Base-by-base conservation (phyloP, 805 yeast species). In the Brettanomyces nanus region DNA sequence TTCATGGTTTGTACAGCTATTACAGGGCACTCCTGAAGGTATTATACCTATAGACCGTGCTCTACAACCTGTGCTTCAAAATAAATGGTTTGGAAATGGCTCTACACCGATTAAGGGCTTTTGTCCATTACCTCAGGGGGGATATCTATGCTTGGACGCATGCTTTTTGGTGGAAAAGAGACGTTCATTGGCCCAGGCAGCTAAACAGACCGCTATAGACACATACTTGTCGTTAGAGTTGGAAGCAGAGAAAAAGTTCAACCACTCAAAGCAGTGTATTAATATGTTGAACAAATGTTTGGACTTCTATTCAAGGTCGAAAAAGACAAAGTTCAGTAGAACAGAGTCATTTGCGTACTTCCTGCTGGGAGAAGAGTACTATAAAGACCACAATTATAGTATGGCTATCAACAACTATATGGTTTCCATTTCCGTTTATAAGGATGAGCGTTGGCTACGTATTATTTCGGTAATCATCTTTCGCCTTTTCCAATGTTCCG, bases 1-100 rank as follows among this genome's bases (percentile, higher is more conserved):
- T 45, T 69, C 74, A 30, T 72, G 82, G 77, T 59, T 84, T 10
- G 85, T 82, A 0, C 73, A 79, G 40, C 53, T 81, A 14, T 58
- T 77, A 36, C 66, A 61, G 7, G 37, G 57, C n/a, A 62, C 73
- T 1, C 83, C 83, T 0, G 58, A 56, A 2, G 45, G 49, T 10
- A 39, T 63, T 3, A 54, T 71, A 4, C 71, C 73, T 3, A 46
- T 59, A 3, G 68, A 63, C 17, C 45, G 50, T 35, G 39, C 59
- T 0, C 35, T 54, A 20, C 49, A 47, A 10, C 69, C 75, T 2
- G 54, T 56, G 32, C 41, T 39, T 37, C 51, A 40, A 33, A 45
- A 47, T 19, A 47, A 44, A 36, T 50, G 56, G 50, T 49, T 48
- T 33, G 40, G 41, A 17, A n/a, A 9, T n/a, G 20, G 21, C 6